phyloP scores from a whole-genome alignment of 2,329 filamentous ascomycete genomes.

The Diaporthe vexans region DNA sequence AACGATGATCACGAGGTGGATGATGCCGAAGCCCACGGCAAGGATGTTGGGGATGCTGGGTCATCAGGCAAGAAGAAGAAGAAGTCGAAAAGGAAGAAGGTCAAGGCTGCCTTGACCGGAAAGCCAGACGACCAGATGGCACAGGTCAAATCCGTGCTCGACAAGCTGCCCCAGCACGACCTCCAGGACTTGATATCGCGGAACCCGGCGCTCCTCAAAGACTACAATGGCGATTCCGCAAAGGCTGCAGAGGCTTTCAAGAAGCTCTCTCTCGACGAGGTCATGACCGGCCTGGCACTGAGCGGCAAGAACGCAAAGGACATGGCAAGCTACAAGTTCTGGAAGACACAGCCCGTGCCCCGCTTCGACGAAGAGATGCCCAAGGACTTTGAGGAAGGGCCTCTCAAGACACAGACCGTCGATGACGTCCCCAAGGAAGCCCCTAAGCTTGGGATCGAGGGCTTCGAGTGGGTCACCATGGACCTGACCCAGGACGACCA shows the following conservation, averaged over 20 bases:
- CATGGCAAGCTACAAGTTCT: slow-evolving; percentile 98
- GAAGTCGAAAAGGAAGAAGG: slow-evolving; percentile 75
- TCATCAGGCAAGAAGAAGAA: slow-evolving; percentile 72
- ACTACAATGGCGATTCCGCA: slow-evolving; percentile 55
- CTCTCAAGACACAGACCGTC: slow-evolving; percentile 83
- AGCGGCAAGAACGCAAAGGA: slow-evolving; percentile 93
- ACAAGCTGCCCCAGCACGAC: slow-evolving; percentile 68
- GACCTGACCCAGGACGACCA: slow-evolving; percentile 84
- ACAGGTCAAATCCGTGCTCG: slow-evolving; percentile 65
- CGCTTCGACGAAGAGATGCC: slow-evolving; percentile 76
- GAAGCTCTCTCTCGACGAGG: slow-evolving; percentile 76
- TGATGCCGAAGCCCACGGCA: slow-evolving; percentile 45
- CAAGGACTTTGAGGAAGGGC: slow-evolving; percentile 78
- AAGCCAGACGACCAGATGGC: slow-evolving; percentile 54
- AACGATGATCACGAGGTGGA: slow-evolving; percentile 55
- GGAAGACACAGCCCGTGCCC: slow-evolving; percentile 96
- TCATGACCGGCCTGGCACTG: slow-evolving; percentile 81
- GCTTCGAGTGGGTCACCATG: slow-evolving; percentile 95
- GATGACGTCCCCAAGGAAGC: slow-evolving; percentile 86
- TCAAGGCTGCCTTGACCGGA: slow-evolving; percentile 60
- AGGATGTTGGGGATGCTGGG: slow-evolving; percentile 43
- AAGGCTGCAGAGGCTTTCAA: slow-evolving; percentile 68
- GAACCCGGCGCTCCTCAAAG: slow-evolving; percentile 79
- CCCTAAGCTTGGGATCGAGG: slow-evolving; percentile 76
- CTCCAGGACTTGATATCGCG: slow-evolving; percentile 77